Evolutionary conservation across 441 rosid genomes (phyloP).

Genomic region (Jatropha podagrica): DNA sequence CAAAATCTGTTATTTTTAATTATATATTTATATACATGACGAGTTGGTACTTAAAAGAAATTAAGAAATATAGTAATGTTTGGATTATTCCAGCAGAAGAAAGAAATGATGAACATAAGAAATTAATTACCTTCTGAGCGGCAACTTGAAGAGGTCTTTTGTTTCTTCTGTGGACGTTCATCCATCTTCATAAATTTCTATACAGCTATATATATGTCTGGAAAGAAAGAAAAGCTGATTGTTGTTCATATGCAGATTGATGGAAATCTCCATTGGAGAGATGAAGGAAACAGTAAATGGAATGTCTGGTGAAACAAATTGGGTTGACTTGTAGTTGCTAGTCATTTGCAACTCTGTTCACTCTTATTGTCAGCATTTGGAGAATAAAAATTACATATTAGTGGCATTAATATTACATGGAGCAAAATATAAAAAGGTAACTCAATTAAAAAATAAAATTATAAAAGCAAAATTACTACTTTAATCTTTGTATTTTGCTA

Average conservation of each 20-base stretch:
- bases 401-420: too few species aligned
- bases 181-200: neutral
- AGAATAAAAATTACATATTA: too few species aligned
- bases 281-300: neutral
- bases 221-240: too few species aligned
- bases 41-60: neutral
- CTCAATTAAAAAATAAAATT: too few species aligned
- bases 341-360: too few species aligned
- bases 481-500: too few species aligned
- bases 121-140: neutral
- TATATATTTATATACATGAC: neutral
- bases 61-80: neutral
- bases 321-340: neutral
- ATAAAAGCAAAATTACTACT: too few species aligned
- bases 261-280: too few species aligned
- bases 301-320: constrained; percentile 1
- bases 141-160: neutral
- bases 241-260: too few species aligned
- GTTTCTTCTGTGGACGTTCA: neutral
- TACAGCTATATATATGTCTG: too few species aligned
- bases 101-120: neutral
- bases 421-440: too few species aligned
- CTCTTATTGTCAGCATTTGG: too few species aligned
- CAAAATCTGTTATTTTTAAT: neutral
- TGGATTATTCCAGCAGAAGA: neutral